These are phyloP conservation scores for Curvularia spicifera DNA, from an alignment of 2,329 filamentous ascomycete species.

Conservation along the genomic window DNA sequence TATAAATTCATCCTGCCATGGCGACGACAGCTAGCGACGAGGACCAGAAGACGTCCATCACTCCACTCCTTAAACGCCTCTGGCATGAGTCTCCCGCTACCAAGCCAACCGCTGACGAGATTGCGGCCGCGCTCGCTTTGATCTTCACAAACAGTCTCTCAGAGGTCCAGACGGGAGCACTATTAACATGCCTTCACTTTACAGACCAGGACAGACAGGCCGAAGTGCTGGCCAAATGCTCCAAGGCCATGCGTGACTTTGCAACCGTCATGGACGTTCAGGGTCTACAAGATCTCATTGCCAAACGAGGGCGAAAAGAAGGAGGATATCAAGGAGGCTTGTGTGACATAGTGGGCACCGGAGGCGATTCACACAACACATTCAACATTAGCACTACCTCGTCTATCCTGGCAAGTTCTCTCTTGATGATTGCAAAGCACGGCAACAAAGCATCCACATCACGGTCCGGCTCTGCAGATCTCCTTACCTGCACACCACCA, in stretches of 20 bases:
- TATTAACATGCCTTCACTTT: constrained; percentile 91
- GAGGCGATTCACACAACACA: constrained; percentile 94
- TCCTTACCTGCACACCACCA: constrained; percentile 77
- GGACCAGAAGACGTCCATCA: constrained; percentile 61
- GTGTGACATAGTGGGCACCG: constrained; percentile 95
- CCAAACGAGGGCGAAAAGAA: constrained; percentile 66
- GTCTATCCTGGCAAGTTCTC: constrained; percentile 85
- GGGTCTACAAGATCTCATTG: constrained; percentile 66
- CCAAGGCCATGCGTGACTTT: constrained; percentile 80
- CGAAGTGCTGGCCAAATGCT: constrained; percentile 85
- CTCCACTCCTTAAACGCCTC: constrained; percentile 73
- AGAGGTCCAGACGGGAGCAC: constrained; percentile 83
- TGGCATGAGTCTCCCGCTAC: constrained; percentile 63
- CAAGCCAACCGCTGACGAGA: constrained; percentile 71
- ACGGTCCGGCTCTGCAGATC: constrained; percentile 92
- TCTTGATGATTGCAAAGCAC: constrained; percentile 90
- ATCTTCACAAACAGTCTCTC: constrained; percentile 92
- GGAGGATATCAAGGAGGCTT: constrained; percentile 83
- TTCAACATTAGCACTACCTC: constrained; percentile 98
- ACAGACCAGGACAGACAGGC: constrained; percentile 83
- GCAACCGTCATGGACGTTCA: constrained; percentile 73
- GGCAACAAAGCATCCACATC: constrained; percentile 95
- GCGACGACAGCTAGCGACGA: constrained; percentile 31
- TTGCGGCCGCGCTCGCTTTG: constrained; percentile 85
- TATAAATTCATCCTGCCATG: constrained; percentile 27